These are phyloP conservation scores for Neofusicoccum umdonicola DNA, from an alignment of 2,329 filamentous ascomycete genomes.

Conservation along the genomic window DNA sequence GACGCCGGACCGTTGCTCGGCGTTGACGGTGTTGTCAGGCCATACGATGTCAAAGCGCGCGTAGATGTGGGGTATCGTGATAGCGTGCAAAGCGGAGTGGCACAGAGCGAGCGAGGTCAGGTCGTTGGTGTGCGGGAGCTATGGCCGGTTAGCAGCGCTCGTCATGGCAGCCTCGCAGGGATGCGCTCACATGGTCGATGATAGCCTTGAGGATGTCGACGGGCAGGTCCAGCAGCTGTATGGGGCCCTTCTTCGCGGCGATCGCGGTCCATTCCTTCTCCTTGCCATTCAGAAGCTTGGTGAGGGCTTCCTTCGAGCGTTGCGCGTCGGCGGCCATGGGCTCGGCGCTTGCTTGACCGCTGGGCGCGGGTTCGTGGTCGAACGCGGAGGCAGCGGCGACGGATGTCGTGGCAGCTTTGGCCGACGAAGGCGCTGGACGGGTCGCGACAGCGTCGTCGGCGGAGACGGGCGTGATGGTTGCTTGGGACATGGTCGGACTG, in stretches of 20 bases:
- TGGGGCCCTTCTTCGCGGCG: slow-evolving; percentile 51
- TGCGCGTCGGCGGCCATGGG: slow-evolving; percentile 11
- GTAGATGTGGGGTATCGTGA: slow-evolving; percentile 77
- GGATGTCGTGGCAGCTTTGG: background rate
- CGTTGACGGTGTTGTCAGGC: slow-evolving; percentile 67
- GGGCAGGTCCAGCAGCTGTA: slow-evolving; percentile 71
- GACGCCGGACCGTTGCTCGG: slow-evolving; percentile 68
- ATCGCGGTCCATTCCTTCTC: slow-evolving; percentile 38
- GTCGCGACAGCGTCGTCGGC: slow-evolving; percentile 24
- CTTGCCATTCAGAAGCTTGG: slow-evolving; percentile 51
- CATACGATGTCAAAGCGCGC: slow-evolving; percentile 85
- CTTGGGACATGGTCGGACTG: slow-evolving; percentile 26
- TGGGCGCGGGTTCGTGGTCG: slow-evolving; percentile 1
- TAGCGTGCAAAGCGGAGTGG: slow-evolving; percentile 71
- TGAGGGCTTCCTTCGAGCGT: slow-evolving; percentile 30
- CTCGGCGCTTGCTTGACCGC: slow-evolving; percentile 6
- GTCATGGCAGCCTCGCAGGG: background rate
- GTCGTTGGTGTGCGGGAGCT: slow-evolving; percentile 81
- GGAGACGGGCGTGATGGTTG: slow-evolving; percentile 29
- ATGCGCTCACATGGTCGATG: slow-evolving; percentile 63
- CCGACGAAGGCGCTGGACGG: background rate
- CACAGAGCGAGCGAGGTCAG: slow-evolving; percentile 74
- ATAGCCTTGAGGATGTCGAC: slow-evolving; percentile 76
- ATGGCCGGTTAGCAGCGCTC: slow-evolving; percentile 17
- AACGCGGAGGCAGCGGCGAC: background rate